Conservation (phyloP, 768 basidiomycete species). For the Floccularia luteovirens region DNA sequence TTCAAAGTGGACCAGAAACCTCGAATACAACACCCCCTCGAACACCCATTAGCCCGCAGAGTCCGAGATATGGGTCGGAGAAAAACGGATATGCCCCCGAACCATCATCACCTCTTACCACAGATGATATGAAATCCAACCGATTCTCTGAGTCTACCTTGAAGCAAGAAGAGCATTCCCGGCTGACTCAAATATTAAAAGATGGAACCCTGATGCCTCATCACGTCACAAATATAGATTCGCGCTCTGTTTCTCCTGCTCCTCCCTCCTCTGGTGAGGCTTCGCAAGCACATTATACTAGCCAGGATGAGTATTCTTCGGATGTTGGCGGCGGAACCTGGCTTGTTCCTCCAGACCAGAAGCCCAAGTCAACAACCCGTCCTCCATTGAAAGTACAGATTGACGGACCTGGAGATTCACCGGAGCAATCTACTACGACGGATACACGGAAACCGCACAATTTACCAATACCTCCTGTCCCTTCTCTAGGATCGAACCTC, state of each 20-base stretch:
- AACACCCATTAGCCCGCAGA: conserved; percentile 52
- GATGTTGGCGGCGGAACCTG: conserved; percentile 34
- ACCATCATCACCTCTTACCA: conserved; percentile 13
- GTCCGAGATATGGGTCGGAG: conserved; percentile 30
- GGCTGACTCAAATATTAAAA: conserved; percentile 15
- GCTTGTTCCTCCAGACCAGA: conserved; percentile 12
- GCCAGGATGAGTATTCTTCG: conserved; percentile 34
- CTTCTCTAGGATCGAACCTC: conserved; percentile 8
- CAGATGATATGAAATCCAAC: conserved; percentile 12
- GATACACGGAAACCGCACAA: neutral
- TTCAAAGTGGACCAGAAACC: conserved; percentile 33
- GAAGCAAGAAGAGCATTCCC: conserved; percentile 20
- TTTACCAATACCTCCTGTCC: neutral
- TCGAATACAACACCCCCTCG: conserved; percentile 45
- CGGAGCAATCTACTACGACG: conserved; percentile 7
- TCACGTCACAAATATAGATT: neutral
- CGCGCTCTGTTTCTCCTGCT: conserved; percentile 5
- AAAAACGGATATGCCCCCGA: conserved; percentile 15
- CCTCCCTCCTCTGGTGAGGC: conserved; percentile 8
- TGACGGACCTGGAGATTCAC: conserved; percentile 20
- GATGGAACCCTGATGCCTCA: conserved; percentile 15
- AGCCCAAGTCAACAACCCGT: conserved; percentile 20
- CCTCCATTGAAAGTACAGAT: conserved; percentile 41
- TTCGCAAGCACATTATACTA: conserved; percentile 8
- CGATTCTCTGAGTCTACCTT: conserved; percentile 19